Evolutionary conservation across 345 rosid genomes (phyloP).

Genomic region (Sonneratia caseolaris): DNA sequence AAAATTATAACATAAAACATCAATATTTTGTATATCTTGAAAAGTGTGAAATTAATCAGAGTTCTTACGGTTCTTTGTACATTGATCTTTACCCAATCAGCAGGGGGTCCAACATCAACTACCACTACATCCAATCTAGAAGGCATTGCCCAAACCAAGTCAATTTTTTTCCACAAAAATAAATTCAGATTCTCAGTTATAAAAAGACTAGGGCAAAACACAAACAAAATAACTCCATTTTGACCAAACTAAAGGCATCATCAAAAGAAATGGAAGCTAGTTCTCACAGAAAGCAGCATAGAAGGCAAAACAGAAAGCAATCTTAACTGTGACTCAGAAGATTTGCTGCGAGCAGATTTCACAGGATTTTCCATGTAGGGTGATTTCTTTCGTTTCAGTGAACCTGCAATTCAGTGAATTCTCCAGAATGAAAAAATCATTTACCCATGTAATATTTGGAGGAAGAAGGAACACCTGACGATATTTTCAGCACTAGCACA

Average conservation of each 20-base stretch:
- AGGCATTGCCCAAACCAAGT: conserved; percentile 1
- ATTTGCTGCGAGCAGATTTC: conserved; percentile 37
- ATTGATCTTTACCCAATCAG: conserved; percentile 73
- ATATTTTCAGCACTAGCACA: not conserved
- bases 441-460: not conserved
- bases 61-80: conserved; percentile 54
- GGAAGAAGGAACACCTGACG: not conserved
- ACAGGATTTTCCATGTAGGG: conserved; percentile 32
- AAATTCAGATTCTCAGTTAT: not conserved
- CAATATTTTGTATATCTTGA: not conserved
- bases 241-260: not conserved
- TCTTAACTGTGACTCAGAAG: conserved; percentile 59
- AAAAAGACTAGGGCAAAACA: not conserved
- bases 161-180: not conserved
- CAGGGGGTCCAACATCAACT: conserved; percentile 51
- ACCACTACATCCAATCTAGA: conserved; percentile 42
- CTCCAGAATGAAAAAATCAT: conserved; percentile 7
- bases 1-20: not conserved
- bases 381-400: conserved; percentile 72
- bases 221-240: not conserved
- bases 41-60: not conserved
- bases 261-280: not conserved
- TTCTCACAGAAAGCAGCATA: not conserved
- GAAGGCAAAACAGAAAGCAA: conserved; percentile 2
- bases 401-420: conserved; percentile 28